Evolutionary conservation across 805 yeast genomes (phyloP).

Genomic region (Vanderwaltozyma yarrowii): DNA sequence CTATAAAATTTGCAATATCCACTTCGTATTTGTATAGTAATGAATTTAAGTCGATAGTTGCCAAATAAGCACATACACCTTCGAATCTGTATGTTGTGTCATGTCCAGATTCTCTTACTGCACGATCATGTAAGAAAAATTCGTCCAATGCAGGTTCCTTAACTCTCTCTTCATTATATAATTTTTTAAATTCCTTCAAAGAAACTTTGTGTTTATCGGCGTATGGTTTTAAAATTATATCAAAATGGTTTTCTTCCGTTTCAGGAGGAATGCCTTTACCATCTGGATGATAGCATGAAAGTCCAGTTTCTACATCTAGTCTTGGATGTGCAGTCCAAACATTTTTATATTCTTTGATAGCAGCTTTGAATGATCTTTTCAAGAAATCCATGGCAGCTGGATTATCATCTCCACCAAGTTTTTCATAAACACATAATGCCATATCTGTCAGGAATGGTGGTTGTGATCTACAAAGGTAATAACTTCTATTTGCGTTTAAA

Average conservation of each 20-base stretch:
- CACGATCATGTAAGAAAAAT: conserved; percentile 85
- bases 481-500: conserved; percentile 86
- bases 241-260: conserved; percentile 84
- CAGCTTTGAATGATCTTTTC: conserved; percentile 55
- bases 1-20: conserved; percentile 67
- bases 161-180: conserved; percentile 58
- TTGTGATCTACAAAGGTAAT: conserved; percentile 84
- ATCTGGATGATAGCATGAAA: conserved; percentile 83
- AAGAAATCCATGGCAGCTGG: conserved; percentile 52
- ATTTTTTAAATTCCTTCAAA: conserved; percentile 52
- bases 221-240: conserved; percentile 57
- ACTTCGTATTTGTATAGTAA: conserved; percentile 80
- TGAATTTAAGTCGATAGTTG: conserved; percentile 82
- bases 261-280: conserved; percentile 96
- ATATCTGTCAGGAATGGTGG: conserved; percentile 96
- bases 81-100: conserved; percentile 88
- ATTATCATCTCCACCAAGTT: conserved; percentile 39
- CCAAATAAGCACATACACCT: conserved; percentile 80
- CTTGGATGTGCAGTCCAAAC: conserved; percentile 79
- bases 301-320: conserved; percentile 58
- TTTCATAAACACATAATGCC: conserved; percentile 60
- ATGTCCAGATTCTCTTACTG: conserved; percentile 93
- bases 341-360: conserved; percentile 72
- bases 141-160: conserved; percentile 74
- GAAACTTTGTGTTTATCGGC: conserved; percentile 49